Evolutionary conservation across 805 yeast genomes (phyloP).

Genomic region (Maudiozyma saulgeensis): DNA sequence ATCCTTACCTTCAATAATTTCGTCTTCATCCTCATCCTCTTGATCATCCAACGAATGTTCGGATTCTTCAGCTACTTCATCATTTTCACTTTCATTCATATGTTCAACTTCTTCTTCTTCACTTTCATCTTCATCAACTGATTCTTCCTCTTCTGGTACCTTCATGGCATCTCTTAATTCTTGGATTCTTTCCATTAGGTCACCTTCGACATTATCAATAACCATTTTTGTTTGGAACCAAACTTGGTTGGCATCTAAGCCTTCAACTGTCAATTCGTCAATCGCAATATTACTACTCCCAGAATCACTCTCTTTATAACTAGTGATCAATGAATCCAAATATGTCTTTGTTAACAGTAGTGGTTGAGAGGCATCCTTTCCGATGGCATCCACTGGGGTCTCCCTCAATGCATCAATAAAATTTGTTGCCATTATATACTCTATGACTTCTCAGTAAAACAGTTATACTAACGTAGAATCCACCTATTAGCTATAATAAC

Average conservation of each 20-base stretch:
- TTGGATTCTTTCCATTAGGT: constrained; percentile 49
- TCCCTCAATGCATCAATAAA: constrained; percentile 13
- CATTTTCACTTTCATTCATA: constrained; percentile 16
- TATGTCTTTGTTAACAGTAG: constrained; percentile 19
- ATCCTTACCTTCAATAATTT: constrained; percentile 19
- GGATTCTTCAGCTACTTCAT: constrained; percentile 18
- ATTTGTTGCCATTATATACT: background rate
- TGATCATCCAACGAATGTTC: constrained; percentile 22
- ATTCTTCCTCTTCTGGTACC: constrained; percentile 3
- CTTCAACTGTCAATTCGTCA: constrained; percentile 76
- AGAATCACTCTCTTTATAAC: constrained; percentile 11
- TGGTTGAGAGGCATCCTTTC: constrained; percentile 13
- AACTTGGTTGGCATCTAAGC: constrained; percentile 81
- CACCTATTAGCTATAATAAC: too few species aligned
- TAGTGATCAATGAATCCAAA: constrained; percentile 21
- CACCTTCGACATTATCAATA: constrained; percentile 65
- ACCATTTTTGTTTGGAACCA: constrained; percentile 90
- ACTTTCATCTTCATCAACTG: constrained; percentile 24
- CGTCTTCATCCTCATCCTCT: constrained; percentile 4
- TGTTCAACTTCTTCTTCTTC: constrained; percentile 10
- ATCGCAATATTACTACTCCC: constrained; percentile 41
- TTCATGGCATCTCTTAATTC: constrained; percentile 30
- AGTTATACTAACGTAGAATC: too few species aligned
- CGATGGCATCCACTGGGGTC: constrained; percentile 17
- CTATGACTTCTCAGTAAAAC: background rate